These are phyloP conservation scores for Carallia pectinifolia DNA, from an alignment of 345 rosid genomes.

Conservation along the genomic window DNA sequence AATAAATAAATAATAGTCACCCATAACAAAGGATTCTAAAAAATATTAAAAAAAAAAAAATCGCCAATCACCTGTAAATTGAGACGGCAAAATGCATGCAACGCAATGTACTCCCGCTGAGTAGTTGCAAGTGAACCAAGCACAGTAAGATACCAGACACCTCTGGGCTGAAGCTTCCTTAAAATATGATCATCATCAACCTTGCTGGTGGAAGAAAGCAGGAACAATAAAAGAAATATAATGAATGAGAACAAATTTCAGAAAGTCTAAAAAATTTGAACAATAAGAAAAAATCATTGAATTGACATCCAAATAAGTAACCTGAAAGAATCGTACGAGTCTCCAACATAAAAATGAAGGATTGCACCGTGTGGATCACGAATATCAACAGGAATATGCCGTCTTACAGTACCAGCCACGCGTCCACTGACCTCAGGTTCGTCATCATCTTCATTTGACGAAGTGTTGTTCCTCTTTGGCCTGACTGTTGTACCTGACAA, in stretches of 20 bases:
- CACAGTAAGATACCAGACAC: conserved; percentile 85
- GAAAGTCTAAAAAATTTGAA: background rate
- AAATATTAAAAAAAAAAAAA: background rate
- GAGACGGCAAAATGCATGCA: conserved; percentile 97
- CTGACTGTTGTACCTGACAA: conserved; percentile 42
- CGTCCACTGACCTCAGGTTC: conserved; percentile 72
- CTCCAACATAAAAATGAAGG: conserved; percentile 96
- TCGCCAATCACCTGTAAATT: conserved; percentile 66
- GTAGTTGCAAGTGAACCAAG: conserved; percentile 99
- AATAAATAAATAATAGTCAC: background rate
- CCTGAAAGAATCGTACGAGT: conserved; percentile 65
- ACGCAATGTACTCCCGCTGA: conserved; percentile 96
- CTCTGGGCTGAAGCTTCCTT: conserved; percentile 79
- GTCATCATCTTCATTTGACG: conserved; percentile 50
- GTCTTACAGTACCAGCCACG: conserved; percentile 94
- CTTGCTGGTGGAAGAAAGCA: conserved; percentile 42
- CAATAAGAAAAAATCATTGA: background rate
- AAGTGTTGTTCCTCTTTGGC: conserved; percentile 46
- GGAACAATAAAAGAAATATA: background rate
- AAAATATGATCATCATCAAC: conserved; percentile 80
- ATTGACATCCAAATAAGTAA: conserved; percentile 24
- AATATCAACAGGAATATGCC: conserved; percentile 81
- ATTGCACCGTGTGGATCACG: conserved; percentile 98
- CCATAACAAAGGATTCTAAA: background rate
- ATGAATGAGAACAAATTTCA: background rate